Conservation (phyloP, 1,139 yeast species). For the Scheffersomyces parashehatae region DNA sequence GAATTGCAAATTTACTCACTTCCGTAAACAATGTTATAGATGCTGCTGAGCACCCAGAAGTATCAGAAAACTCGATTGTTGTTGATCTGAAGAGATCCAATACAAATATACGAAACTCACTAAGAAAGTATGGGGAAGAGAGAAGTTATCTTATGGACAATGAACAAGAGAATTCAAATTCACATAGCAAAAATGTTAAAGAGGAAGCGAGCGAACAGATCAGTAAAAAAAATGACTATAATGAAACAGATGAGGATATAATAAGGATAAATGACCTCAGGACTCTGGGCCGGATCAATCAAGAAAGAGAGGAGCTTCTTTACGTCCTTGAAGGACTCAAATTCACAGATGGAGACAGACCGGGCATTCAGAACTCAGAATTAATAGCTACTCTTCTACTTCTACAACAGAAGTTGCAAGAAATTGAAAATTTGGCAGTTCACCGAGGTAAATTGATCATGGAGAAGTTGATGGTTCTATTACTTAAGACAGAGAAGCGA, state of each 20-base stretch:
- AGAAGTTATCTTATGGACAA: constrained; percentile 21
- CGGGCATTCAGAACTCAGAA: constrained; percentile 11
- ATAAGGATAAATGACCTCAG: constrained; percentile 22
- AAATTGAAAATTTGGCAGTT: no score
- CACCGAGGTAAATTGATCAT: no score
- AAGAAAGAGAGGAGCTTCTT: constrained; percentile 13
- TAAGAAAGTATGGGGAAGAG: constrained; percentile 20
- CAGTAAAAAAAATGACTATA: constrained; percentile 1
- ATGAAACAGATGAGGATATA: constrained; percentile 6
- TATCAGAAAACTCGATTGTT: background rate
- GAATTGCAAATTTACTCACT: background rate
- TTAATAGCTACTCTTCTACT: constrained; percentile 14
- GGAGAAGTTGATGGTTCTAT: no score
- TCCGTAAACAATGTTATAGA: background rate
- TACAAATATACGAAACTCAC: background rate
- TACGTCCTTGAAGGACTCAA: constrained; percentile 21
- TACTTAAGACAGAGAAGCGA: no score
- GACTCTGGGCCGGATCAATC: constrained; percentile 10
- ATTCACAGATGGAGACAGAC: constrained; percentile 3
- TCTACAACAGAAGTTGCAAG: no score
- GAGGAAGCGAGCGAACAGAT: background rate
- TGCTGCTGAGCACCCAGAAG: no score
- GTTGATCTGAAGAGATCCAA: background rate
- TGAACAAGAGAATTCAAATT: background rate
- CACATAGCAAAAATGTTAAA: background rate